These are phyloP conservation scores for Ganoderma lucidum DNA, from an alignment of 1,284 basidiomycete species.

Conservation along the genomic window DNA sequence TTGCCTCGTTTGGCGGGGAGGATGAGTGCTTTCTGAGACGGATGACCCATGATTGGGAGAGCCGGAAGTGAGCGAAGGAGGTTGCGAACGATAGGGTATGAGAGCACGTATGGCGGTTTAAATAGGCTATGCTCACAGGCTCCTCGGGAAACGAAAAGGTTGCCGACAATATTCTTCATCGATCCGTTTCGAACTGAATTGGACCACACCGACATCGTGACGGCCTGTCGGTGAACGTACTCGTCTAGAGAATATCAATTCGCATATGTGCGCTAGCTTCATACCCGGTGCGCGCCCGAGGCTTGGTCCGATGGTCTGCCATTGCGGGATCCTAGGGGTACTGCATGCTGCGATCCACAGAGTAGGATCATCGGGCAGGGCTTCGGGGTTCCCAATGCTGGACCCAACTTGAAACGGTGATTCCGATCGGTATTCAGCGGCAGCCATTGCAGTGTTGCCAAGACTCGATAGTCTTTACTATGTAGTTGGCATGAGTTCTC, in stretches of 20 bases:
- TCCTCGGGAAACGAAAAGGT: not conserved
- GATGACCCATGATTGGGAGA: not conserved
- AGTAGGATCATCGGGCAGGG: not conserved
- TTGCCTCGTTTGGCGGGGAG: conserved; percentile 29
- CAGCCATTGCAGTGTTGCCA: not conserved
- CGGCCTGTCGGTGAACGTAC: not conserved
- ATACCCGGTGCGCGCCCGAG: not conserved
- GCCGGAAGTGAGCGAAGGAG: not conserved
- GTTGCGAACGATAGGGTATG: not conserved
- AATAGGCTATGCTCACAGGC: not conserved
- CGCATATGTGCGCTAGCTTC: not conserved
- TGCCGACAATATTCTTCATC: not conserved
- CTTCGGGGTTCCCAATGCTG: not conserved
- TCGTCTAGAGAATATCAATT: not conserved
- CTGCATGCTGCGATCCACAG: not conserved
- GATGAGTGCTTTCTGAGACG: conserved; percentile 35
- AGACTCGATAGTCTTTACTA: not conserved
- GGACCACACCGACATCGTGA: not conserved
- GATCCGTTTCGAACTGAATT: not conserved
- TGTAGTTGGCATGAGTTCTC: not conserved
- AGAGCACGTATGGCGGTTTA: not conserved
- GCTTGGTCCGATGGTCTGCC: not conserved
- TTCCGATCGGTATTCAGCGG: not conserved
- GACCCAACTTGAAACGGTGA: not conserved
- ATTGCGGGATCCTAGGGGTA: not conserved